Evolutionary conservation across 2,329 filamentous ascomycete genomes (phyloP), one percentile per base, ranked within the genome.

Genomic region (Seiridium cupressi): DNA sequence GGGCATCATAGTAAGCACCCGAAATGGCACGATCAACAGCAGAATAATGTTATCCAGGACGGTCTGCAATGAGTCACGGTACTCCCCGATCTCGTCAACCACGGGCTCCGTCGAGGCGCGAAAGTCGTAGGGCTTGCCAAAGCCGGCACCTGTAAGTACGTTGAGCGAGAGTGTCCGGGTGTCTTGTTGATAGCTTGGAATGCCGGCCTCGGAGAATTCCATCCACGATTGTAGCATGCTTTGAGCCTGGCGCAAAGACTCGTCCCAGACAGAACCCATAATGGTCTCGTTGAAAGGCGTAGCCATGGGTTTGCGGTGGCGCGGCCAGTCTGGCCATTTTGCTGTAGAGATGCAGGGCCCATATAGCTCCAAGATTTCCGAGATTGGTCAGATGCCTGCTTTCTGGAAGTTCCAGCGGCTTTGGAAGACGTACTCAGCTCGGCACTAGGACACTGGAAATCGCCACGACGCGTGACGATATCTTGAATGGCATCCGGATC

Each of bases 291-390:
- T 73, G 56, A 72, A 72, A 0, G 69, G 69, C 3, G 68, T 55
- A 0, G 69, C 70, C 5, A 70, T 47, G 0, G 65, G 60, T 48
- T 68, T 72, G 0, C 70, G 66, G 34, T 73, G 71, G 4, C 69
- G 69, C 38, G 67, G 60, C 70, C 70, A 72, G n/a, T 71, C 67
- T 4, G 69, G 64, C 65, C 62, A 68, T 7, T 60, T 57, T 3
- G 64, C 70, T 0, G 69, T 73, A 1, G 65, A 70, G n/a, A 73
- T 63, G 49, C 62, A 69, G 1, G 70, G 70, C 0, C 70, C 70
- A 36, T 69, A 73, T 1, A 73, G 6, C 34, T 53, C 49, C 49
- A 53, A 40, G n/a, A 70, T 51, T 42, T 65, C 68, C 70, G 36
- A 49, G 11, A 13, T 11, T 18, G 32, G 35, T 64, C 13, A 63